Conservation (phyloP, 257 asterid species). For the Gentiana dahurica region DNA sequence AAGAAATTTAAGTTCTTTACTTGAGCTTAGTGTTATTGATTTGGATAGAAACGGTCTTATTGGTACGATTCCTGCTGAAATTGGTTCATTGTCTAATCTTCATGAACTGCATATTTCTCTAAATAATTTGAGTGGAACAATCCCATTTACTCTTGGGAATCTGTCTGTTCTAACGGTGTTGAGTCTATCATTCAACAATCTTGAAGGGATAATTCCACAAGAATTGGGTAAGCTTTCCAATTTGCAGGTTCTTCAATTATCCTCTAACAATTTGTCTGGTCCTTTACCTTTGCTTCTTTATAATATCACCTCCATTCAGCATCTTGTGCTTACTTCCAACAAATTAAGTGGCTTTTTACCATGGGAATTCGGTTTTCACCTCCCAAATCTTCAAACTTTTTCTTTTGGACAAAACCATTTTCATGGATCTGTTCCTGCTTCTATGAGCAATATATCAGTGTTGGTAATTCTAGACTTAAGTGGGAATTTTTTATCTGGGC, state of each 20-base stretch:
- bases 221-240: constrained; percentile 4
- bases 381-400: constrained; percentile 1
- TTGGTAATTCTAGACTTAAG: neutral
- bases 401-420: constrained; percentile 1
- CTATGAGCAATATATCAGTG: constrained; percentile 4
- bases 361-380: neutral
- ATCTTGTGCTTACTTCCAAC: neutral
- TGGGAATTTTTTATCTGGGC: neutral
- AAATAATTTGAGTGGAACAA: neutral
- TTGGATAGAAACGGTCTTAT: neutral
- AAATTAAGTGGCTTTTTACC: neutral
- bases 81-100: constrained; percentile 1
- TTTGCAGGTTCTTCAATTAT: neutral
- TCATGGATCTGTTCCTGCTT: neutral
- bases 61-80: constrained; percentile 1
- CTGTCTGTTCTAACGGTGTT: neutral
- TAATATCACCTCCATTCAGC: neutral
- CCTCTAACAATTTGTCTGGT: neutral
- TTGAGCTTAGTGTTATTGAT: neutral
- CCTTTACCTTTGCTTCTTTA: neutral
- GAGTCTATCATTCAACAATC: neutral
- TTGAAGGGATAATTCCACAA: constrained; percentile 4
- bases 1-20: neutral
- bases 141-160: constrained; percentile 2
- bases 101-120: constrained; percentile 1